Evolutionary conservation across 805 yeast genomes (phyloP).

Genomic region (Saturnispora diversa): DNA sequence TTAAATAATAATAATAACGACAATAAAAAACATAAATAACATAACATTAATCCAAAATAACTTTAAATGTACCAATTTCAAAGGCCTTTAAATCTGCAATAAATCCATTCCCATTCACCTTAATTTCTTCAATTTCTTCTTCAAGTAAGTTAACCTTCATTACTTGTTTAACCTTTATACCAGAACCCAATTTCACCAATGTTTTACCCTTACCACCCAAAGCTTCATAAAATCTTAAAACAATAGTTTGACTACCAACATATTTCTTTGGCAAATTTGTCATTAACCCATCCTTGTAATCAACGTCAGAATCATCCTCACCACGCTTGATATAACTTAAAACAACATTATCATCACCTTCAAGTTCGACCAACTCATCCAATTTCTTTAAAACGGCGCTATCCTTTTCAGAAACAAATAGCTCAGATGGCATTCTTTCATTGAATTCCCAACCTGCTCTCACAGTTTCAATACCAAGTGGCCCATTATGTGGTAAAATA

Average conservation of each 20-base stretch:
- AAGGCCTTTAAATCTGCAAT: constrained; percentile 55
- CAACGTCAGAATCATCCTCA: constrained; percentile 65
- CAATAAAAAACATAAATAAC: background rate
- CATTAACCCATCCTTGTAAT: constrained; percentile 31
- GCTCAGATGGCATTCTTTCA: constrained; percentile 31
- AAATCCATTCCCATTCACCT: constrained; percentile 22
- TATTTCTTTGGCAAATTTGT: constrained; percentile 35
- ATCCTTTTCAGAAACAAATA: constrained; percentile 13
- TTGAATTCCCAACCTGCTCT: constrained; percentile 76
- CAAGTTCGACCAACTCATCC: constrained; percentile 22
- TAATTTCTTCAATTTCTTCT: constrained; percentile 37
- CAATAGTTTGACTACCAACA: constrained; percentile 42
- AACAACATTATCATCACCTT: constrained; percentile 53
- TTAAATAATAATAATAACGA: background rate
- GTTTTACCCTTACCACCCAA: constrained; percentile 73
- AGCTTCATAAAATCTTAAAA: constrained; percentile 77
- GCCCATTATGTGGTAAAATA: constrained; percentile 72
- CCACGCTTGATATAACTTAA: constrained; percentile 78
- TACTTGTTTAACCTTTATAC: constrained; percentile 39
- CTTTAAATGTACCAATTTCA: constrained; percentile 62
- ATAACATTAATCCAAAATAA: constrained; percentile 29
- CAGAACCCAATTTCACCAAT: constrained; percentile 33
- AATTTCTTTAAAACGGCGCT: constrained; percentile 1
- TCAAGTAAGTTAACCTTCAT: constrained; percentile 54
- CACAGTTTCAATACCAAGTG: constrained; percentile 56